Base-by-base conservation (phyloP, 2,329 filamentous ascomycete species). In the Phaeosphaeria sp. region DNA sequence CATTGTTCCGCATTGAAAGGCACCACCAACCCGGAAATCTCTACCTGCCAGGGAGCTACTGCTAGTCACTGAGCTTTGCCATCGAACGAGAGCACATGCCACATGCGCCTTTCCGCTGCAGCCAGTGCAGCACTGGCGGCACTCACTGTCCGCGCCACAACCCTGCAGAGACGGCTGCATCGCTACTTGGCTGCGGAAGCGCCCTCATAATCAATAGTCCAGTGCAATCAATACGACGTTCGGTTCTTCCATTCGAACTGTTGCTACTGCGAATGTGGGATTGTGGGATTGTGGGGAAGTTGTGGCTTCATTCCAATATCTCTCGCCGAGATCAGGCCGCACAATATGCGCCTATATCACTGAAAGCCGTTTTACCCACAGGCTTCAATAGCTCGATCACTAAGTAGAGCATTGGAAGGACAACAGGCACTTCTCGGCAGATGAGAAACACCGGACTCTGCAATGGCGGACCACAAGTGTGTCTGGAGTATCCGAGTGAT, bases 21-120 rank as follows among this genome's bases (percentile, higher is more conserved):
- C 49, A 45, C 55, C 55, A 49, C 18, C 46, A 49, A 40, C 47
- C 47, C 21, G 51, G 55, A 53, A 51, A 42, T 17, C 30, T 36
- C 46, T 54, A 33, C 13, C 24, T 22, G 22, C 27, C 11, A 53
- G 33, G 36, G 44, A 47, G 36, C 51, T 39, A 40, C 45, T 33
- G 40, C 48, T 36, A 21, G 44, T 49, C 45, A 36, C 21, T 22
- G 36, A 25, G 36, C 36, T 45, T 45, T 11, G 20, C 43, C 5
- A 25, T 45, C 43, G 43, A 45, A 45, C 11, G 43, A 45, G 43
- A 39, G 36, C 36, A n/a, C 43, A 45, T 18, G 24, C 36, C 13
- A 39, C 36, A 17, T n/a, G 36, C 36, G 36, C 36, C 36, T 39
- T 39, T 17, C 36, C 36, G 2, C 4, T 17, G 6, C 36, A 15